phyloP scores from a whole-genome alignment of 805 yeast genomes.

The Metschnikowia reukaufii region DNA sequence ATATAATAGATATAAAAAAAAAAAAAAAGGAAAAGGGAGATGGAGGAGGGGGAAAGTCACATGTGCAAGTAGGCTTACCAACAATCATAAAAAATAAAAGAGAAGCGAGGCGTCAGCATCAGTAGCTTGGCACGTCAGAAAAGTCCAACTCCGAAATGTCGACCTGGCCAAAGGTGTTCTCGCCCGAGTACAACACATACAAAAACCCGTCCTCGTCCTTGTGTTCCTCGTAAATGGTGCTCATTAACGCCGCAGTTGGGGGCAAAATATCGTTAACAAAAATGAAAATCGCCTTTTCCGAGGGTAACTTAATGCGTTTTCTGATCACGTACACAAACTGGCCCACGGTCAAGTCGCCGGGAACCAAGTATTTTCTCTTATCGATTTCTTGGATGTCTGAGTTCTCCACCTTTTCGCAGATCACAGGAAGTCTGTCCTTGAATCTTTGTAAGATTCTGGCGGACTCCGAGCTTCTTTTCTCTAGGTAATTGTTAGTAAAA shows the following conservation, averaged over 20 bases:
- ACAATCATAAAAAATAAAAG: too few species aligned
- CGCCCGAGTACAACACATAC: slow-evolving; percentile 94
- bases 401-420: slow-evolving; percentile 96
- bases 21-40: not conserved
- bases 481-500: slow-evolving; percentile 30
- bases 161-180: slow-evolving; percentile 85
- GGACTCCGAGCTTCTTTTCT: slow-evolving; percentile 93
- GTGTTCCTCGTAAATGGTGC: slow-evolving; percentile 92
- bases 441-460: slow-evolving; percentile 86
- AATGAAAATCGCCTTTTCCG: slow-evolving; percentile 96
- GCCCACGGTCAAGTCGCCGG: slow-evolving; percentile 94
- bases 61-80: not conserved
- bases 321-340: slow-evolving; percentile 97
- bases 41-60: not conserved
- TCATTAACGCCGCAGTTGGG: slow-evolving; percentile 96
- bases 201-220: slow-evolving; percentile 97
- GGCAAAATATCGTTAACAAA: slow-evolving; percentile 96
- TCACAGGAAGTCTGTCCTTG: slow-evolving; percentile 90
- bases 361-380: slow-evolving; percentile 95
- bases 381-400: slow-evolving; percentile 95
- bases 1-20: too few species aligned
- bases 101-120: not conserved
- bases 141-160: slow-evolving; percentile 23
- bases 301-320: slow-evolving; percentile 91
- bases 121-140: slow-evolving; percentile 11